Evolutionary conservation across 2,329 filamentous ascomycete genomes (phyloP), one percentile per base, ranked within the genome.

Genomic region (Aschersonia sp.): DNA sequence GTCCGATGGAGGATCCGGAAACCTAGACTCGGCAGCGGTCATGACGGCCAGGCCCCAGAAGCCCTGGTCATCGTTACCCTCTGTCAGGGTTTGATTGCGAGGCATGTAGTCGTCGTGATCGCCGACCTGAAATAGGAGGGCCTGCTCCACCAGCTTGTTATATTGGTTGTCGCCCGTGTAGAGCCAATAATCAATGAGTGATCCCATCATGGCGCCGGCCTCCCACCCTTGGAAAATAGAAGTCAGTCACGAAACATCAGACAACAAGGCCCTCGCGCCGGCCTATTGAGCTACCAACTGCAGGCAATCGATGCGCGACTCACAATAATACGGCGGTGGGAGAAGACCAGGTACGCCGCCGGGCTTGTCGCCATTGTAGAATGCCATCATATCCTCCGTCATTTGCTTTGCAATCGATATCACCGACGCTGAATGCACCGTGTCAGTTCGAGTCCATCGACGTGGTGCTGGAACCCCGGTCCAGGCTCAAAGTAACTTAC

Each of bases 131-230:
- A 76, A 81, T 44, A 88, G 71, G 55, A 94, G 72, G 10, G 76
- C 87, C 52, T 84, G 71, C 37, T 71, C 73, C 12, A 78, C 76
- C 41, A 85, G 66, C 12, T 79, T 67, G 59, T 88, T 88, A 66
- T 84, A 92, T 35, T 73, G 72, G 4, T 72, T 66, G 58, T 90
- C 84, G 22, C 80, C 81, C 0, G 85, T 90, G 60, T 87, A 86
- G 59, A 81, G 84, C 84, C 85, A 94, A 62, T 92, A 92, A 57
- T 92, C 84, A 47, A 94, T 71, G 52, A 92, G 67, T 2, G 82
- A 71, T 29, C 76, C 77, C 64, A 81, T 72, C 69, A 89, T 79
- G 48, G 83, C 83, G 46, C 84, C 84, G 9, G 72, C 82, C 64
- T 84, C 83, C 85, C 80, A 88, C 74, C 74, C 73, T 77, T 49